These are phyloP conservation scores for Phytophthora colocasiae DNA, from an alignment of 352 stramenopile genomes.

Conservation along the genomic window DNA sequence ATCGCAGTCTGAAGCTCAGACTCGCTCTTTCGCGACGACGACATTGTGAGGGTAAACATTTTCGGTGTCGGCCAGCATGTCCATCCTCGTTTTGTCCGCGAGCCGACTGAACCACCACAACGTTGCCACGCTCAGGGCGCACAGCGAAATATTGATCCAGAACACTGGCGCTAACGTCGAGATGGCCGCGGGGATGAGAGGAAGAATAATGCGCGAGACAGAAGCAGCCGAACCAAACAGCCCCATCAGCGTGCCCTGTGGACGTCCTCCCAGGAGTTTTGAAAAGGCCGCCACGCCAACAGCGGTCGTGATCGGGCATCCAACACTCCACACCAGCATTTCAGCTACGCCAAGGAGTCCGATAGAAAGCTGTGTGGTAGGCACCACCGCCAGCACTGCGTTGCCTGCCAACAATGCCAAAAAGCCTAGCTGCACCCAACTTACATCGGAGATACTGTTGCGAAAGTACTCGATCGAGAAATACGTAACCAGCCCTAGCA, in stretches of 20 bases:
- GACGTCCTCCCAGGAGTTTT: conserved; percentile 66
- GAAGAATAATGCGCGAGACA: conserved; percentile 75
- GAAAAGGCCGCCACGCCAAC: conserved; percentile 76
- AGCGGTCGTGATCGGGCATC: conserved; percentile 73
- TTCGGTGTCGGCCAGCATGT: conserved; percentile 47
- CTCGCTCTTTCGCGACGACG: conserved; percentile 24
- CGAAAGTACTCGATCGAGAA: conserved; percentile 79
- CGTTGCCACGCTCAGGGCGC: conserved; percentile 53
- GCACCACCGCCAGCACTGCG: conserved; percentile 54
- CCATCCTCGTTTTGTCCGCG: conserved; percentile 46
- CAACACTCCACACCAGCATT: conserved; percentile 76
- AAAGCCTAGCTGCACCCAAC: conserved; percentile 70
- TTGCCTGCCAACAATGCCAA: conserved; percentile 65
- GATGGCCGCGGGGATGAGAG: conserved; percentile 67
- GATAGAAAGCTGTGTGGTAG: conserved; percentile 43
- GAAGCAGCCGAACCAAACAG: conserved; percentile 72
- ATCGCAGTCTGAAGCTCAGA: conserved; percentile 2
- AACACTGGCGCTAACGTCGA: conserved; percentile 69
- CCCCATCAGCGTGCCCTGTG: conserved; percentile 77
- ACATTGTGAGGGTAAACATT: conserved; percentile 22
- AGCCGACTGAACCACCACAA: conserved; percentile 73
- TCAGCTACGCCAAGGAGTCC: conserved; percentile 48
- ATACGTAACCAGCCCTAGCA: conserved; percentile 71
- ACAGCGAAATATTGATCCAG: conserved; percentile 69
- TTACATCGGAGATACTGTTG: conserved; percentile 62